Evolutionary conservation across 148 eudicot species (phyloP), one percentile per base, ranked within the genome.

Genomic region (Fallopia convolvulus): DNA sequence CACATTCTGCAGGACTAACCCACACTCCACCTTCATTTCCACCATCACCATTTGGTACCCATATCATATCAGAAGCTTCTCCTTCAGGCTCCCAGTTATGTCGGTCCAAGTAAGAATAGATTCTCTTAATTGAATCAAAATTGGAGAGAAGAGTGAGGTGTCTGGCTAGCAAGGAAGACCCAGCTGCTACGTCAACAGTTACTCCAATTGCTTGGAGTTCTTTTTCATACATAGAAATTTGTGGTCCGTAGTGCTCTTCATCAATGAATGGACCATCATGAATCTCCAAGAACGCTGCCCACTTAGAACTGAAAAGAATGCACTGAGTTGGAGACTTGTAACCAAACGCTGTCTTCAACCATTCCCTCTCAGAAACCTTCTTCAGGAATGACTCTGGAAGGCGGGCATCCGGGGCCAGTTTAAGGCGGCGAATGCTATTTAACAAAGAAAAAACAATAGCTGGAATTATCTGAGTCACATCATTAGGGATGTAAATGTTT

Each of bases 191-290:
- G 48, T 87, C 83, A 44, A 70, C 8, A 20, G 39, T 83, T 39
- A 91, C 93, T 36, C 90, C 92, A 17, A 89, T 44, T 18, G 76
- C 50, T 26, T 55, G 78, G 55, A 91, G 90, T 83, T 87, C 97
- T 23, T 20, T 53, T 56, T 66, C 60, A 75, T 85, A 89, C 41
- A 82, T 79, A 0, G 72, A 46, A 21, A 89, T 79, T 3, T 11
- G 32, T 41, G 77, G 39, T 39, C 92, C 93, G 77, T 89, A 91
- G 75, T 80, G 84, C 9, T 70, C 81, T 79, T 83, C 88, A 75
- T 91, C 93, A 53, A 91, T 81, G 72, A 88, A 91, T 0, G 97
- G 93, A 18, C 89, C 91, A 74, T 91, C 97, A 36, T 79, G 42
- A 41, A 41, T 47, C 17, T 49, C 72, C 74, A 91, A 77, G 75